Evolutionary conservation across 208 protist species (phyloP), one percentile per base, ranked within the genome.

Genomic region (Trypanosoma avium): DNA sequence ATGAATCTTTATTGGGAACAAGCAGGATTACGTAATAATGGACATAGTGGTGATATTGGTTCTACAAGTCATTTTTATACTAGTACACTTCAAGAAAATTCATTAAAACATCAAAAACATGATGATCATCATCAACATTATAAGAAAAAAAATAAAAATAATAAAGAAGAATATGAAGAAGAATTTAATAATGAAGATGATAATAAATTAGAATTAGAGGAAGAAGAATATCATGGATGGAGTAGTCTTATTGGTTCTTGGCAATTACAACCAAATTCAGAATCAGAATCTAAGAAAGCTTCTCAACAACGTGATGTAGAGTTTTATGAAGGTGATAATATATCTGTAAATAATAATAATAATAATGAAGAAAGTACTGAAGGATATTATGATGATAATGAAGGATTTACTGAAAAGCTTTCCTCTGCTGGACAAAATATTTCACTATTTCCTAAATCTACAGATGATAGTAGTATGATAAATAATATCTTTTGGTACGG

Each of bases 1-100:
- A 63, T 89, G 55, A 77, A 86, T 42, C 64, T 80, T 32, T 91
- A 87, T 60, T 86, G 67, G 67, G 59, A 67, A 42, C 67, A 73
- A 21, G 43, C 60, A 2, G 67, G 43, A 0, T 9, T 67, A 0
- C 59, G 42, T 9, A 15, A 0, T 9, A 32, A 19, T 15, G 26
- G 30, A 15, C 21, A n/a, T n/a, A n/a, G n/a, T 4, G 27, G 15
- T 43, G 42, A 29, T 24, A 8, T 22, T 3, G 35, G n/a, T 22
- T 52, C 42, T 21, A 8, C 1, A 33, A 61, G 32, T 52, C 32
- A 30, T 15, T 59, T 24, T 19, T 3, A 19, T 29, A 59, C 53
- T 9, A 35, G 45, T 45, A 43, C 53, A 10, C 19, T 59, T 27
- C 2, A 45, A 22, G 10, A 40, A 19, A 46, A 7, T 40, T 19